Percentiles rank a stretch among this genome's conserved stretches.
Evolutionary conservation across 192 early-diverging fungal species (phyloP).

Genomic region (Backusella luteola): DNA sequence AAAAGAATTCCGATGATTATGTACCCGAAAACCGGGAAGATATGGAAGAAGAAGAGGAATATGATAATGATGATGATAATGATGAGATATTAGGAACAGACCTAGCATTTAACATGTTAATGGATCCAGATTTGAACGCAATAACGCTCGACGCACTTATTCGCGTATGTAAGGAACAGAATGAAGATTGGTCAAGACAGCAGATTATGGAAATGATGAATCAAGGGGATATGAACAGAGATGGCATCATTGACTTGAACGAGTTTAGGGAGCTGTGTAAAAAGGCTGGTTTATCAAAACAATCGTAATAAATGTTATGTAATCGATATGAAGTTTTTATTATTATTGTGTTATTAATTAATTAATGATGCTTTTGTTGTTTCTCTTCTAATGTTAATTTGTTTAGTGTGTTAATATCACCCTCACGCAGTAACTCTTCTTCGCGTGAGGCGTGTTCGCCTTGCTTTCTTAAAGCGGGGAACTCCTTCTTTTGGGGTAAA

Average conservation of each 20-base stretch:
- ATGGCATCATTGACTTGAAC: conserved; percentile 32
- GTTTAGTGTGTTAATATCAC: conserved; percentile 41
- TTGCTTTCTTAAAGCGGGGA: conserved; percentile 21
- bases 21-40: background rate
- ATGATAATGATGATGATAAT: background rate
- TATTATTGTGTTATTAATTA: background rate
- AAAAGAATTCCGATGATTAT: background rate
- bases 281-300: background rate
- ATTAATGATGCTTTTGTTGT: conserved; percentile 22
- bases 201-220: conserved; percentile 24
- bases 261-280: conserved; percentile 27
- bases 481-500: conserved; percentile 33
- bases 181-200: conserved; percentile 7
- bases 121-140: background rate
- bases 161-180: background rate
- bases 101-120: background rate
- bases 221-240: conserved; percentile 28
- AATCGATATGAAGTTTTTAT: no score
- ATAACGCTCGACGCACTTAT: background rate
- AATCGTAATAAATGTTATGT: background rate
- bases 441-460: conserved; percentile 21
- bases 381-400: conserved; percentile 32
- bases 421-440: conserved; percentile 41
- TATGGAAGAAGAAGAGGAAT: background rate
- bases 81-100: background rate